Conservation (phyloP, 495 filamentous ascomycete genomes). For the Bryoglossum gracile region DNA sequence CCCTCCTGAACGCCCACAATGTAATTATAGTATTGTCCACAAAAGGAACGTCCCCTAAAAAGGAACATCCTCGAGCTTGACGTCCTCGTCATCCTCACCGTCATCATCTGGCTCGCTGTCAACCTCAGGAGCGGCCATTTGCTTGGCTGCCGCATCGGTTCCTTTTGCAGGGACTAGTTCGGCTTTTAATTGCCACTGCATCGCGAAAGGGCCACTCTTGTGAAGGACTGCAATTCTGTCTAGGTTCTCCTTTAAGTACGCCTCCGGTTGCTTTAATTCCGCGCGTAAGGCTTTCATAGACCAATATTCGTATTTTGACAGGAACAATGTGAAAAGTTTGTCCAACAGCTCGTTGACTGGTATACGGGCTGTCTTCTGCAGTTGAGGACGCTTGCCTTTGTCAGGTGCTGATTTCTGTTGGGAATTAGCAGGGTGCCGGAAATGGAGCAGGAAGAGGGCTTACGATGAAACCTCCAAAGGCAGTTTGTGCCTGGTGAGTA, state of each 20-base stretch:
- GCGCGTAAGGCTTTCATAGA: conserved; percentile 72
- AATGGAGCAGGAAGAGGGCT: conserved; percentile 19
- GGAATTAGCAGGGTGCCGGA: neutral
- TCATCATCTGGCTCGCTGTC: conserved; percentile 41
- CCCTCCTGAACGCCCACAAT: neutral
- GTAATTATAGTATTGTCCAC: neutral
- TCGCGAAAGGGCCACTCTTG: conserved; percentile 72
- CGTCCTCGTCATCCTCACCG: conserved; percentile 54
- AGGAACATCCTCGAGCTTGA: conserved; percentile 68
- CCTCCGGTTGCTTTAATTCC: conserved; percentile 74
- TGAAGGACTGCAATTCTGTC: conserved; percentile 76
- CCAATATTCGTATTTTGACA: conserved; percentile 81
- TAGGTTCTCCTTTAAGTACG: conserved; percentile 78
- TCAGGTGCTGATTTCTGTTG: neutral
- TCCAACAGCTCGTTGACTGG: conserved; percentile 80
- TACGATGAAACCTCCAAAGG: conserved; percentile 53
- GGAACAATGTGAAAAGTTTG: conserved; percentile 72
- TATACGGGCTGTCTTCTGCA: conserved; percentile 73
- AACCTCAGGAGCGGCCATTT: conserved; percentile 44
- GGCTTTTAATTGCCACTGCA: conserved; percentile 72
- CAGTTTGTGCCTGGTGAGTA: conserved; percentile 37
- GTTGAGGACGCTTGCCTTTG: conserved; percentile 7
- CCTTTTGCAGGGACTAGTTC: conserved; percentile 59
- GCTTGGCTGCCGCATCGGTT: conserved; percentile 37
- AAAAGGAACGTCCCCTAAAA: too few relatives aligned